Percentiles rank a stretch among this genome's conserved stretches.
These are phyloP conservation scores for Thelonectria discophora DNA, from an alignment of 2,329 filamentous ascomycete species.

Conservation along the genomic window DNA sequence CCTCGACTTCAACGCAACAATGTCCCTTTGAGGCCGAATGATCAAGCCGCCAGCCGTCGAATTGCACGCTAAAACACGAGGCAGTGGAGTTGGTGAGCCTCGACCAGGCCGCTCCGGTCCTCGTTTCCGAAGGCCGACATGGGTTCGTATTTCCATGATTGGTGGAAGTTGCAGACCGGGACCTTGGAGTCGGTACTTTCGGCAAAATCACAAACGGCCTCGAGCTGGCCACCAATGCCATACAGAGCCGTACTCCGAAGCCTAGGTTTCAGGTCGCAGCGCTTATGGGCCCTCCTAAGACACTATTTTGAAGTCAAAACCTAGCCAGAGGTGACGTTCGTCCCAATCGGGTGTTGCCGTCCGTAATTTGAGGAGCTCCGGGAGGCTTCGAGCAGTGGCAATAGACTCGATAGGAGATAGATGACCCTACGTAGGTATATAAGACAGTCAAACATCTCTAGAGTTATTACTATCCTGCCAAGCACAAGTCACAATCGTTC, in stretches of 20 bases:
- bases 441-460: not conserved
- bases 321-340: not conserved
- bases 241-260: not conserved
- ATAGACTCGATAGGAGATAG: not conserved
- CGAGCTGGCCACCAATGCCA: conserved; percentile 9
- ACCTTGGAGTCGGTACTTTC: conserved; percentile 1
- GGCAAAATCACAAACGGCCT: not conserved
- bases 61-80: not conserved
- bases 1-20: not conserved
- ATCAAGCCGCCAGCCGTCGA: not conserved
- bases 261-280: conserved; percentile 9
- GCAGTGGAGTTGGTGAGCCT: not conserved
- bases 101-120: not conserved
- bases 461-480: not conserved
- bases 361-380: conserved; percentile 8
- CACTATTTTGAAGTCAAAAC: not conserved
- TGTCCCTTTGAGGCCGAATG: not conserved
- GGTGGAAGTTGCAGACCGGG: conserved; percentile 4
- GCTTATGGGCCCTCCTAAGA: not conserved
- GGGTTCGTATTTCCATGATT: not conserved
- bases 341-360: conserved; percentile 2
- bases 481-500: not conserved
- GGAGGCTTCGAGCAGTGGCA: not conserved
- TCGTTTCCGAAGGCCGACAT: conserved; percentile 3
- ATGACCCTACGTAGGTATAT: conserved; percentile 5